A percentile compares a stretch with the other conserved stretches of the same genome.
phyloP scores from a whole-genome alignment of 495 filamentous ascomycete species.

The Aspergillus haitiensis region DNA sequence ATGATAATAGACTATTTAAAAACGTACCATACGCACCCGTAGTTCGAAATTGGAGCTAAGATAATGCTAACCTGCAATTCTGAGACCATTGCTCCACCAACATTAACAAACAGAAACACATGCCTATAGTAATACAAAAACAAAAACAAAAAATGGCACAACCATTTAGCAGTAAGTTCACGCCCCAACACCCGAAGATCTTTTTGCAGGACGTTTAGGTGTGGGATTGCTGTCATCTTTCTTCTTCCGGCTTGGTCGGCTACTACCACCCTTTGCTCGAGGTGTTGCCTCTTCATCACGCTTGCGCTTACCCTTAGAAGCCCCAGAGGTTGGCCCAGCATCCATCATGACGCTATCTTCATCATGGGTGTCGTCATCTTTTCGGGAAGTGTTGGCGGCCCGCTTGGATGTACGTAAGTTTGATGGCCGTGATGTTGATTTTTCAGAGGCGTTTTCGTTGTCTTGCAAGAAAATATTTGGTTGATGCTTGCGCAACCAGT shows the following conservation, averaged over 20 bases:
- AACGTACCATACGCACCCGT: too few relatives aligned
- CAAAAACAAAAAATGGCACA: slow-evolving; percentile 5
- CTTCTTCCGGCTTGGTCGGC: slow-evolving; percentile 65
- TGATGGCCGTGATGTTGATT: slow-evolving; percentile 49
- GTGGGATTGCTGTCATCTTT: slow-evolving; percentile 47
- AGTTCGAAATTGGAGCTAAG: too few relatives aligned
- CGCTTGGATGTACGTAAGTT: slow-evolving; percentile 43
- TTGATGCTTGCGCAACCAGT: slow-evolving; percentile 83
- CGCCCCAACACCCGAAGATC: slow-evolving; percentile 27
- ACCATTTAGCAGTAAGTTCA: slow-evolving; percentile 12
- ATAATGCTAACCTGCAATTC: too few relatives aligned
- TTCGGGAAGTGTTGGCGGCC: slow-evolving; percentile 39
- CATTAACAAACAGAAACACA: background rate
- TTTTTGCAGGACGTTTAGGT: slow-evolving; percentile 38
- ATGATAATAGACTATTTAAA: too few relatives aligned
- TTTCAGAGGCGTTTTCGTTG: slow-evolving; percentile 65
- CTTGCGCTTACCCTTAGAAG: slow-evolving; percentile 54
- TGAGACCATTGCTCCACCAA: too few relatives aligned
- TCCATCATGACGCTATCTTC: slow-evolving; percentile 52
- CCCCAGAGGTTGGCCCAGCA: slow-evolving; percentile 36
- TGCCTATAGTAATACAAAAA: background rate
- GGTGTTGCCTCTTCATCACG: slow-evolving; percentile 70
- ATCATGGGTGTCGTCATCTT: slow-evolving; percentile 54
- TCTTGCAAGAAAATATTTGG: slow-evolving; percentile 83
- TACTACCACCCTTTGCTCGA: slow-evolving; percentile 65